A percentile compares a stretch with the other conserved stretches of the same genome.
Evolutionary conservation across 768 basidiomycete genomes (phyloP).

Genomic region (Ramaria sp.): DNA sequence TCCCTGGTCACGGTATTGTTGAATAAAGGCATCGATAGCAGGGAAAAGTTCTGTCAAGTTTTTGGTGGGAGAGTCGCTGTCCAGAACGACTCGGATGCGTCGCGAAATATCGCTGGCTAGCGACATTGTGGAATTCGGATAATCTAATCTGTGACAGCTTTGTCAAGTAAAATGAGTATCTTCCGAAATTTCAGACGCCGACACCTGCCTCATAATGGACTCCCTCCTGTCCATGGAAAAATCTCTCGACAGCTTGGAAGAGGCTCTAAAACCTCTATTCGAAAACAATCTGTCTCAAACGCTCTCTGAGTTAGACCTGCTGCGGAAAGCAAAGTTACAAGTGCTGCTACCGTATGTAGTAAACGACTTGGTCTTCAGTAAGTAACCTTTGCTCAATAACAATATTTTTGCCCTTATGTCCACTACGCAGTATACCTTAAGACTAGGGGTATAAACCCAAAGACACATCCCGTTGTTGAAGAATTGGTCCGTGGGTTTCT

Average conservation of each 20-base stretch:
- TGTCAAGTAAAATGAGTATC: too few species aligned
- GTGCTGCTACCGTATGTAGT: constrained; percentile 70
- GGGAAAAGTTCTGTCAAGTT: background rate
- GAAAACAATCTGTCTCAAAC: constrained; percentile 59
- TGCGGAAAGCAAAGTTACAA: constrained; percentile 78
- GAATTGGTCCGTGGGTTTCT: constrained; percentile 42
- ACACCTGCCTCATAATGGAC: background rate
- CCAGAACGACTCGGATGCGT: background rate
- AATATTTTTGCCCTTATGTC: background rate
- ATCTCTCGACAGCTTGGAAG: constrained; percentile 56
- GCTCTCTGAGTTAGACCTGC: constrained; percentile 48
- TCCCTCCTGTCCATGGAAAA: constrained; percentile 8
- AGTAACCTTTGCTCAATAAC: constrained; percentile 16
- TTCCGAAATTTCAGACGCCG: background rate
- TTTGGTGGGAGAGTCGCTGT: constrained; percentile 4
- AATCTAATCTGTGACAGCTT: too few species aligned
- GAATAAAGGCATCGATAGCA: background rate
- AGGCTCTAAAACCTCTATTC: constrained; percentile 53
- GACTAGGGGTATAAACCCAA: constrained; percentile 69
- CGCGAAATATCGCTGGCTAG: background rate
- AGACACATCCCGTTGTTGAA: constrained; percentile 62
- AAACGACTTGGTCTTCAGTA: constrained; percentile 81
- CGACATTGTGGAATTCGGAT: background rate
- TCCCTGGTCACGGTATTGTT: background rate
- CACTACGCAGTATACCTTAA: constrained; percentile 61